Percentiles rank a stretch among this genome's conserved stretches.
Evolutionary conservation across 106 monocot genomes (phyloP).

Genomic region (Allium fistulosum): DNA sequence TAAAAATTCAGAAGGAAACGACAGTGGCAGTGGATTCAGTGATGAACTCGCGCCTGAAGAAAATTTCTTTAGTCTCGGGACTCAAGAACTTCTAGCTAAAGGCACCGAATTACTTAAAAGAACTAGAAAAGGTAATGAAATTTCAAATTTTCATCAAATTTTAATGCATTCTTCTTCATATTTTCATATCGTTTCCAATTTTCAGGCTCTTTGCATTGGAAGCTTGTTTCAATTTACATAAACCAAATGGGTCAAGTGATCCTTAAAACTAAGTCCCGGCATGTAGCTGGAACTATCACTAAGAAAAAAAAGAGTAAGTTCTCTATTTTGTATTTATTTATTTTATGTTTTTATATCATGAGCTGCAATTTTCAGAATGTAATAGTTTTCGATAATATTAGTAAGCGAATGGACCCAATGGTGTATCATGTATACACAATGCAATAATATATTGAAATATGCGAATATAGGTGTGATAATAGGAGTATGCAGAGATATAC

Average conservation of each 20-base stretch:
- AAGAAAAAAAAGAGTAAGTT: constrained; percentile 92
- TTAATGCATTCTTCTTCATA: neutral
- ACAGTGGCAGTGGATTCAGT: constrained; percentile 18
- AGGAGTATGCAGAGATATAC: constrained; percentile 61
- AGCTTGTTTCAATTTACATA: constrained; percentile 78
- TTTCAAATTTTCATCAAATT: neutral
- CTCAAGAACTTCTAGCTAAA: constrained; percentile 71
- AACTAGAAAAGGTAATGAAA: constrained; percentile 63
- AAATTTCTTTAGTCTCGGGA: constrained; percentile 67
- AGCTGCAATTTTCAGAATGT: too few species aligned
- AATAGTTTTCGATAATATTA: too few species aligned
- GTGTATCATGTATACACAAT: too few species aligned
- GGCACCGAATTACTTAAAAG: constrained; percentile 90
- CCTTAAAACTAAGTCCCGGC: constrained; percentile 92
- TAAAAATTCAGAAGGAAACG: constrained; percentile 10
- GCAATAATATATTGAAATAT: too few species aligned
- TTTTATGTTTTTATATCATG: too few species aligned
- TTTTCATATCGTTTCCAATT: neutral
- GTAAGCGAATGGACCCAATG: too few species aligned
- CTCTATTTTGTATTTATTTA: neutral
- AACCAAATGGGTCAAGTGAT: constrained; percentile 75
- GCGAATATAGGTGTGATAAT: constrained; percentile 43
- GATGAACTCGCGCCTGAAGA: constrained; percentile 36
- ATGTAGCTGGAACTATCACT: constrained; percentile 86
- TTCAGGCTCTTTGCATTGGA: constrained; percentile 85